These are phyloP conservation scores for Fusarium proliferatum DNA, from an alignment of 2,329 filamentous ascomycete genomes.

Conservation along the genomic window DNA sequence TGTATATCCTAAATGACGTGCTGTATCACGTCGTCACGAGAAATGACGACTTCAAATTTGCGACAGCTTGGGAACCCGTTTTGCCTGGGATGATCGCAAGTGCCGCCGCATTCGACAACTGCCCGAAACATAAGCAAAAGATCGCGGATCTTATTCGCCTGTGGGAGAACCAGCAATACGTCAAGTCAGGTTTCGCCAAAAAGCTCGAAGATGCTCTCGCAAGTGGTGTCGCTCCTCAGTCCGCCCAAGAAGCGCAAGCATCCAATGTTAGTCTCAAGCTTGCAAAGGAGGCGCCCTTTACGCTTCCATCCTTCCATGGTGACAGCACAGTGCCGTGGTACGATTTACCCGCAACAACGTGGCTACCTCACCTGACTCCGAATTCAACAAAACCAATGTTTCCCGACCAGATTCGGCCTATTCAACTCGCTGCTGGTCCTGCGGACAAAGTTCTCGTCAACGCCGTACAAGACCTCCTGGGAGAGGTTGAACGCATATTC, in stretches of 20 bases:
- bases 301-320: conserved; percentile 82
- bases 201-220: conserved; percentile 70
- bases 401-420: conserved; percentile 74
- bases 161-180: conserved; percentile 77
- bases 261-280: conserved; percentile 49
- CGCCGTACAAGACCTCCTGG: conserved; percentile 77
- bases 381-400: conserved; percentile 81
- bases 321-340: conserved; percentile 80
- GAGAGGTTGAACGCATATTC: conserved; percentile 77
- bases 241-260: conserved; percentile 32
- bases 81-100: conserved; percentile 71
- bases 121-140: conserved; percentile 74
- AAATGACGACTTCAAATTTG: conserved; percentile 63
- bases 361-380: conserved; percentile 81
- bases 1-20: conserved; percentile 83
- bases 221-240: conserved; percentile 47
- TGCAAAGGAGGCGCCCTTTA: conserved; percentile 70
- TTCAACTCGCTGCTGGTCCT: conserved; percentile 75
- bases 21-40: conserved; percentile 74
- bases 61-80: conserved; percentile 65
- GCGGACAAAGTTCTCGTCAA: conserved; percentile 73
- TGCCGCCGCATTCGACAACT: conserved; percentile 67
- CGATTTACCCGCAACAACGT: conserved; percentile 83
- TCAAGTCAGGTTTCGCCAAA: conserved; percentile 63
- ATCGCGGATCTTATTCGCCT: conserved; percentile 72